A percentile compares a stretch with the other conserved stretches of the same genome.
Evolutionary conservation across 1,284 basidiomycete genomes (phyloP).

Genomic region (Schizophyllum amplum): DNA sequence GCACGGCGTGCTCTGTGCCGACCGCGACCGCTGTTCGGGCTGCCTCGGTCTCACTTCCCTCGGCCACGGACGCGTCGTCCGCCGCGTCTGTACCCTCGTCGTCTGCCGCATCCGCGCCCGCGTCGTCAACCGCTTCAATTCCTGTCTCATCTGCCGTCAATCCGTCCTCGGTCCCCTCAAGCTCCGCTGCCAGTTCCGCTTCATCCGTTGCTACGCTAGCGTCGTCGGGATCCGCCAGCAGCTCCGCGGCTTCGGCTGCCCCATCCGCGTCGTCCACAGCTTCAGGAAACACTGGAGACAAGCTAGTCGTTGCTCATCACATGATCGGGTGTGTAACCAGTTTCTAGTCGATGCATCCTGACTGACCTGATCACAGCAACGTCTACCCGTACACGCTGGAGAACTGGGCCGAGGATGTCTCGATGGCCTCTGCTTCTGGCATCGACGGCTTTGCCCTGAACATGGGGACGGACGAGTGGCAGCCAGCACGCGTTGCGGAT

Average conservation of each 20-base stretch:
- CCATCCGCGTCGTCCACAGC: neutral
- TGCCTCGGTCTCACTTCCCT: neutral
- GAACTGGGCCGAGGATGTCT: conserved; percentile 39
- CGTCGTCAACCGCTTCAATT: neutral
- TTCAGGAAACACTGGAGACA: neutral
- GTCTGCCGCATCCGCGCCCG: neutral
- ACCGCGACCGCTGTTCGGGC: neutral
- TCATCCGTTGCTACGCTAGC: neutral
- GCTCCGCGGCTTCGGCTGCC: conserved; percentile 27
- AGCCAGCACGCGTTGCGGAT: conserved; percentile 36
- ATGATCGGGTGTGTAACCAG: conserved; percentile 41
- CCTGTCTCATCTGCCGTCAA: neutral
- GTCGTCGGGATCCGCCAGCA: conserved; percentile 26
- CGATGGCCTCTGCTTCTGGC: conserved; percentile 31
- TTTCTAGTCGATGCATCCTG: neutral
- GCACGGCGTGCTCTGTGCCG: neutral
- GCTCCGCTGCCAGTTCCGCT: neutral
- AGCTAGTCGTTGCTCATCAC: conserved; percentile 10
- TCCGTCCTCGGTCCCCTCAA: neutral
- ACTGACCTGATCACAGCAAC: conserved; percentile 11
- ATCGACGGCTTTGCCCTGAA: conserved; percentile 63
- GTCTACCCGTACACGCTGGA: conserved; percentile 39
- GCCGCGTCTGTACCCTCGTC: neutral
- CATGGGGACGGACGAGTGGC: conserved; percentile 54
- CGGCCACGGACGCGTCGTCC: neutral